phyloP scores from a whole-genome alignment of 2,329 filamentous ascomycete species.

The Apiospora aurea region DNA sequence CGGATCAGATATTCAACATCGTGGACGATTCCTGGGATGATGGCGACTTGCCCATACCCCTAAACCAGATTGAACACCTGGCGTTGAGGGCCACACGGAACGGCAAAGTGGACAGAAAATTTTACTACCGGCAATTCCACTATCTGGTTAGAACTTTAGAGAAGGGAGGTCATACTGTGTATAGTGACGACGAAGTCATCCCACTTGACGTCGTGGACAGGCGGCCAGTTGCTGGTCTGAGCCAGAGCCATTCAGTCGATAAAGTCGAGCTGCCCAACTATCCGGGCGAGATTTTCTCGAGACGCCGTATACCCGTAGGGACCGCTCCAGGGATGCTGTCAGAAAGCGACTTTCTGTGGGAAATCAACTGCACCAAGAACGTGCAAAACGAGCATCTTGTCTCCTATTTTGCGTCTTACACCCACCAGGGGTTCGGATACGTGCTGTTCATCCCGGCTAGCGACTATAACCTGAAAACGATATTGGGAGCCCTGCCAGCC shows the following conservation, averaged over 20 bases:
- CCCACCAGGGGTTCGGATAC: constrained; percentile 68
- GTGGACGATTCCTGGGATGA: constrained; percentile 82
- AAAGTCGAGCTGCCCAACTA: constrained; percentile 69
- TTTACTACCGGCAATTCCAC: constrained; percentile 73
- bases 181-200: constrained; percentile 72
- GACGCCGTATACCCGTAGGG: constrained; percentile 64
- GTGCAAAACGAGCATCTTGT: constrained; percentile 73
- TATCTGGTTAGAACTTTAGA: constrained; percentile 72
- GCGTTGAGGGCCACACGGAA: constrained; percentile 65
- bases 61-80: constrained; percentile 70
- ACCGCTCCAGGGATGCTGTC: constrained; percentile 52
- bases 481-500: constrained; percentile 68
- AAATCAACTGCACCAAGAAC: constrained; percentile 64
- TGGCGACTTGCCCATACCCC: constrained; percentile 72
- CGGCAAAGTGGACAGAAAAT: constrained; percentile 70
- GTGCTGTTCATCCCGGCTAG: constrained; percentile 71
- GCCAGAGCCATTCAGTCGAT: constrained; percentile 53
- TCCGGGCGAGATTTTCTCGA: constrained; percentile 63
- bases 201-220: constrained; percentile 73
- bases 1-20: constrained; percentile 77
- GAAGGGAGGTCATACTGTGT: constrained; percentile 67
- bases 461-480: constrained; percentile 71
- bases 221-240: constrained; percentile 49
- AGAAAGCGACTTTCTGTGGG: constrained; percentile 63
- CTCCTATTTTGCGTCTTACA: constrained; percentile 76